These are phyloP conservation scores for Aspergillus campestris DNA, from an alignment of 495 filamentous ascomycete genomes.

Conservation along the genomic window DNA sequence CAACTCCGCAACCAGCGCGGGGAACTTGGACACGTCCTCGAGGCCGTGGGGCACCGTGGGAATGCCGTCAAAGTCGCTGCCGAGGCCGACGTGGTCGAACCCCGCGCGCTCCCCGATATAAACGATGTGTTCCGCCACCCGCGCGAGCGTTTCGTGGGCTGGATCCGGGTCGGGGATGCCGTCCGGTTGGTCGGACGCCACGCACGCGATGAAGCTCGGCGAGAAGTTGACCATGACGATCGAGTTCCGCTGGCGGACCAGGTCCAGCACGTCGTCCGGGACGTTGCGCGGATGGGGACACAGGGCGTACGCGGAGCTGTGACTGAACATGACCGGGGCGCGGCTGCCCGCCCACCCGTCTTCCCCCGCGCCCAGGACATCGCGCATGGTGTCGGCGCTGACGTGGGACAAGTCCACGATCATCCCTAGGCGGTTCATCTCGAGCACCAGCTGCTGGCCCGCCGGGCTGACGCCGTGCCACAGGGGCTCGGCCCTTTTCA, in stretches of 20 bases:
- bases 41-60: constrained; percentile 37
- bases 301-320: constrained; percentile 44
- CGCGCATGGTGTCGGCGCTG: constrained; percentile 46
- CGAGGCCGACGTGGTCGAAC: constrained; percentile 53
- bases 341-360: constrained; percentile 34
- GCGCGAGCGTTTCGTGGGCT: constrained; percentile 61
- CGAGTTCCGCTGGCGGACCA: constrained; percentile 46
- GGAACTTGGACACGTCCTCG: constrained; percentile 77
- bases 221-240: constrained; percentile 56
- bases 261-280: constrained; percentile 47
- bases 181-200: constrained; percentile 32
- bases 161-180: constrained; percentile 43
- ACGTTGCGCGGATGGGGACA: constrained; percentile 52
- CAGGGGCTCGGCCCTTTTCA: constrained; percentile 37
- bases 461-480: constrained; percentile 58
- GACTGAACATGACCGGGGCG: constrained; percentile 51
- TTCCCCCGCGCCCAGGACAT: constrained; percentile 41
- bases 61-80: constrained; percentile 59
- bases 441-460: constrained; percentile 51
- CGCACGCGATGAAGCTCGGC: constrained; percentile 66
- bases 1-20: constrained; percentile 68
- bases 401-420: constrained; percentile 49
- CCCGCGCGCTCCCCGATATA: constrained; percentile 49
- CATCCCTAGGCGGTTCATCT: constrained; percentile 51
- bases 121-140: constrained; percentile 62